Base-by-base conservation (phyloP, 169 alveolate species). In the Babesia ovata region DNA sequence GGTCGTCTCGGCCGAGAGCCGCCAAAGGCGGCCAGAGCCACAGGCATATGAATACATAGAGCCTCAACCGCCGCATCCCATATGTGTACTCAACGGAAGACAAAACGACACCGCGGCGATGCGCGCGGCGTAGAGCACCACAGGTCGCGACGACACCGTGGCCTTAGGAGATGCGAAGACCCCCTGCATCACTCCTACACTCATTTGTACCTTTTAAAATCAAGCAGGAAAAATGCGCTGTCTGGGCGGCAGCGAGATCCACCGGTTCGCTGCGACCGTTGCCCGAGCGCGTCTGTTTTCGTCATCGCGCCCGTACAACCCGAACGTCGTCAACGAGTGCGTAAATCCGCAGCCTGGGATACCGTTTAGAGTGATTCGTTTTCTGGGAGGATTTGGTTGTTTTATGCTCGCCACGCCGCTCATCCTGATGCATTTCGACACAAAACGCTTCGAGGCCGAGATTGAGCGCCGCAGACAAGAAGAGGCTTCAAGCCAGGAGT, bases 251-350 rank as follows among this genome's bases (percentile, higher is more conserved):
- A 13, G 54, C 19, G 36, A 24, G 22, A 4, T 24, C 65, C 66
- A 49, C 28, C 46, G 65, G 59, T 56, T 67, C 57, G 22, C 39
- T 8, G 52, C 76, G 42, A 4, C 65, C 44, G 56, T 50, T 13
- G 22, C 36, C 53, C n/a, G 39, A 10, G 33, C 76, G 22, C n/a
- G 76, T n/a, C 65, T 24, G 28, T 52, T 67, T 48, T 46, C 74
- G 2, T 29, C 76, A 53, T 50, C 77, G 45, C 60, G 50, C 8
- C 50, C 26, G 52, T 74, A 71, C 48, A 28, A 73, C 72, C 88
- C 88, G 0, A 81, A 81, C 36, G 75, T 81, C 54, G 88, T 81
- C 45, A 81, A 81, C 49, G 60, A 39, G 24, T 44, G 72, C 60
- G 42, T 62, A 10, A 74, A 81, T 52, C 88, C 88, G 16, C 11